phyloP scores from a whole-genome alignment of 1,139 yeast species.

The Insectozyma bohioensis region DNA sequence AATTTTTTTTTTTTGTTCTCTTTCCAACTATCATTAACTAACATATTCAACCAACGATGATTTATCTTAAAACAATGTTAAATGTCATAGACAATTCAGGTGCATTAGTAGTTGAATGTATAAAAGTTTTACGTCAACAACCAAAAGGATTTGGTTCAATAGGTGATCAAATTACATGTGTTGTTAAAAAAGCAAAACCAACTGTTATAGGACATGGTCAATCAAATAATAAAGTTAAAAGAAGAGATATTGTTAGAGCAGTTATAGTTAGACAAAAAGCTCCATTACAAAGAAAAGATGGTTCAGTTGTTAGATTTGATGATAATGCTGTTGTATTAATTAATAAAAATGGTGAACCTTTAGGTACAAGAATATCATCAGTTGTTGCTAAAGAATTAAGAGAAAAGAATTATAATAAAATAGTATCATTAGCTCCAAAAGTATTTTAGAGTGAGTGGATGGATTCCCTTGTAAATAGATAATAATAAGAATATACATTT shows the following conservation, averaged over 20 bases:
- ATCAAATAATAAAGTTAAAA: conserved; percentile 77
- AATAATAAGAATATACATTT: conserved; percentile 5
- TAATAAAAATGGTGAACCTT: conserved; percentile 89
- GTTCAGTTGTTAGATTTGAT: conserved; percentile 82
- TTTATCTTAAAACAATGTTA: conserved; percentile 81
- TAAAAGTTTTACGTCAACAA: conserved; percentile 87
- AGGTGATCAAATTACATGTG: conserved; percentile 93
- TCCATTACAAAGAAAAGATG: conserved; percentile 82
- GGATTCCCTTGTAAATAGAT: conserved; percentile 4
- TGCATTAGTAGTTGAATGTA: conserved; percentile 93
- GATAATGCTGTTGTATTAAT: conserved; percentile 97
- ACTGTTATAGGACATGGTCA: conserved; percentile 46
- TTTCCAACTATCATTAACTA: no score
- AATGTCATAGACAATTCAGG: conserved; percentile 95
- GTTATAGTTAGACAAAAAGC: conserved; percentile 93
- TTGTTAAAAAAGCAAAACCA: conserved; percentile 87
- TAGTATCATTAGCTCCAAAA: conserved; percentile 89
- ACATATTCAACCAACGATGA: conserved; percentile 57
- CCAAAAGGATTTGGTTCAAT: conserved; percentile 81
- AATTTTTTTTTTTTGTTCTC: no score
- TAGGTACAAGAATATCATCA: conserved; percentile 90
- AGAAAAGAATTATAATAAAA: conserved; percentile 81
- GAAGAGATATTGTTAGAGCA: conserved; percentile 96
- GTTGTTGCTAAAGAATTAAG: conserved; percentile 92
- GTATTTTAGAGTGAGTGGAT: conserved; percentile 57